Conservation (phyloP, 495 filamentous ascomycete species). For the Penicillium herquei region DNA sequence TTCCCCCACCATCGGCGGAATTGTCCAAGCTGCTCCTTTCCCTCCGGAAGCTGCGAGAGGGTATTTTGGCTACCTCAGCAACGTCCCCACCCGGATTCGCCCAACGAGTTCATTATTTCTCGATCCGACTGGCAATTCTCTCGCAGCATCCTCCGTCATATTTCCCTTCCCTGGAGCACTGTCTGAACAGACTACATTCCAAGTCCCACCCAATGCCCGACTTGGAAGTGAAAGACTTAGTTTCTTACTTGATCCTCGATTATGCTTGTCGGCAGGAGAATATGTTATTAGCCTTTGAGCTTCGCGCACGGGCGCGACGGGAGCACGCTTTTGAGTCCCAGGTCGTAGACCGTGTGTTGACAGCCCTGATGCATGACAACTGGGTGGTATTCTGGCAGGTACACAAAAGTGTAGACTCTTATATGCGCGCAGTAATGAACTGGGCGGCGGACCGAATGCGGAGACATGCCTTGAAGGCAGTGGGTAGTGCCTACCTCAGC, state of each 20-base stretch:
- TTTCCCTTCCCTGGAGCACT: slow-evolving; percentile 77
- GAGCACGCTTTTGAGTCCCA: slow-evolving; percentile 56
- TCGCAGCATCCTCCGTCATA: slow-evolving; percentile 82
- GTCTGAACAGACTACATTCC: slow-evolving; percentile 68
- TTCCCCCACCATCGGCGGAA: slow-evolving; percentile 45
- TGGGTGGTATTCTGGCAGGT: slow-evolving; percentile 76
- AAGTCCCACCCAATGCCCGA: slow-evolving; percentile 58
- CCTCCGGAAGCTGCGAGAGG: slow-evolving; percentile 90
- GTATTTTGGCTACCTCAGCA: slow-evolving; percentile 64
- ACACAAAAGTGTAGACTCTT: slow-evolving; percentile 69
- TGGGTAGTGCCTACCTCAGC: slow-evolving; percentile 77
- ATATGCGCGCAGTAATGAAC: slow-evolving; percentile 74
- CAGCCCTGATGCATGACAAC: slow-evolving; percentile 73
- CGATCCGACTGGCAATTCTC: slow-evolving; percentile 77
- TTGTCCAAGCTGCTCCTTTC: slow-evolving; percentile 63
- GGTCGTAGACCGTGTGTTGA: slow-evolving; percentile 64
- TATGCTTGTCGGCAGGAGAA: slow-evolving; percentile 81
- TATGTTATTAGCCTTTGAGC: slow-evolving; percentile 66
- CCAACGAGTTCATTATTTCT: slow-evolving; percentile 72
- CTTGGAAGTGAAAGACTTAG: slow-evolving; percentile 71
- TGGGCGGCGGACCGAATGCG: slow-evolving; percentile 70
- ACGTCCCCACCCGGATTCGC: slow-evolving; percentile 61
- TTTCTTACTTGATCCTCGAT: slow-evolving; percentile 81
- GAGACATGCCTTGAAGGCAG: slow-evolving; percentile 73
- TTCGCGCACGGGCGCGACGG: slow-evolving; percentile 46